Base-by-base conservation (phyloP, 768 basidiomycete species). In the Mycena sanguinolenta region DNA sequence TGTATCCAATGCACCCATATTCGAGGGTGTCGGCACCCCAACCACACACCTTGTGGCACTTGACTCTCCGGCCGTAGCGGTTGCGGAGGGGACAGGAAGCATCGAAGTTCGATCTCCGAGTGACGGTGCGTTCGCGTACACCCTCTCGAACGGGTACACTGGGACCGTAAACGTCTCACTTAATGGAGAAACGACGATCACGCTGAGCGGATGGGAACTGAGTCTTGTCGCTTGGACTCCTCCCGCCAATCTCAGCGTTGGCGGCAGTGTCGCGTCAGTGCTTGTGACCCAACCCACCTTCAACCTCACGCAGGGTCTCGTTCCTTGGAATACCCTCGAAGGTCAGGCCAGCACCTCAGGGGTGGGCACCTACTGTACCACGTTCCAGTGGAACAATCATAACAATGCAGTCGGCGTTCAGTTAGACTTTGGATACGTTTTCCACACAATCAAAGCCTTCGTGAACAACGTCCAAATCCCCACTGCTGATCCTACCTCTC, bases 171-270 rank as follows among this genome's bases (percentile, higher is more conserved):
- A 38, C 30, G 57, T 73, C 36, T 61, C 72, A 1, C 69, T 73
- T 17, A 69, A 34, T 4, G 62, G 65, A 39, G 72, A 65, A 61
- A 61, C 65, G 17, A 57, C 60, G 21, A 60, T 54, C 23, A 57
- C 50, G 16, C 65, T 73, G 2, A 36, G 27, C 49, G 72, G 60
- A 21, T 73, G 72, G 72, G 30, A 50, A 44, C 21, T 73, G 49
- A 64, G 58, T 53, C 58, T 73, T 39, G 66, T 70, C n/a, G 72
- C 72, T 27, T 73, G 72, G 72, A 70, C 69, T 2, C 69, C 72
- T 1, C 72, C 72, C 2, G 30, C 44, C n/a, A 34, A 73, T 57
- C 65, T 73, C 28, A 73, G 65, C 58, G 28, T 6, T 13, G 49
- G n/a, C 23, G 23, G 2, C 23, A 27, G 19, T 14, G 27, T 58